Base-by-base conservation (phyloP, 1,139 yeast species). In the Pichia sp. region DNA sequence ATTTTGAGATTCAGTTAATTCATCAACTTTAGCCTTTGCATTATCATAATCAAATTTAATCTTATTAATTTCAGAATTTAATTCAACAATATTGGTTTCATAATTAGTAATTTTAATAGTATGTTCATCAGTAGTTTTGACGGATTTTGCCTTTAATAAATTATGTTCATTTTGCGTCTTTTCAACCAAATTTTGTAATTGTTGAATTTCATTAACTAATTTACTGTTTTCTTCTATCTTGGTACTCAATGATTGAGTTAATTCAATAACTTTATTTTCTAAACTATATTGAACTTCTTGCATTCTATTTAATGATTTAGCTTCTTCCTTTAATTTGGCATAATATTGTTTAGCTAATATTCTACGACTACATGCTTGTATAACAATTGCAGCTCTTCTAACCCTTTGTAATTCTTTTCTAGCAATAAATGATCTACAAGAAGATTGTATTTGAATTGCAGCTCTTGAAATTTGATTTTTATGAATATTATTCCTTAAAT, bases 241-340 rank as follows among this genome's bases (percentile, higher is more conserved):
- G 27, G 81, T 66, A 1, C 95, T 80, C 54, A 90, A 72, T 9
- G 82, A 78, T 63, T 90, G 96, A 1, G 96, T 89, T 54, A 94
- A 77, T 64, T 90, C 96, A 53, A 92, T 89, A 25, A 94, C 97
- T 72, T 92, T 92, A 66, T 90, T 92, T 65, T 94, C 98, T 59
- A 92, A 76, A 62, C 85, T 81, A 67, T 87, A 92, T 58, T 95
- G 87, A 35, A 87, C 95, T 63, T 92, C 96, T 65, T 87, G 80
- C 70, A 87, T 76, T 60, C 84, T 95, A 61, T 82, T 83, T 40
- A 87, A 95, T 24, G 96, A 87, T 63, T 87, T 87, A 35, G 97
- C 96, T 55, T 92, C 97, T 28, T 73, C 76, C 62, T 79, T 84
- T 61, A 87, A 71, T 50, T 71, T 67, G 51, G 71, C 69, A 56